A percentile compares a stretch with the other conserved stretches of the same genome.
phyloP scores from a whole-genome alignment of 1,284 basidiomycete genomes.

The Tilletia horrida region DNA sequence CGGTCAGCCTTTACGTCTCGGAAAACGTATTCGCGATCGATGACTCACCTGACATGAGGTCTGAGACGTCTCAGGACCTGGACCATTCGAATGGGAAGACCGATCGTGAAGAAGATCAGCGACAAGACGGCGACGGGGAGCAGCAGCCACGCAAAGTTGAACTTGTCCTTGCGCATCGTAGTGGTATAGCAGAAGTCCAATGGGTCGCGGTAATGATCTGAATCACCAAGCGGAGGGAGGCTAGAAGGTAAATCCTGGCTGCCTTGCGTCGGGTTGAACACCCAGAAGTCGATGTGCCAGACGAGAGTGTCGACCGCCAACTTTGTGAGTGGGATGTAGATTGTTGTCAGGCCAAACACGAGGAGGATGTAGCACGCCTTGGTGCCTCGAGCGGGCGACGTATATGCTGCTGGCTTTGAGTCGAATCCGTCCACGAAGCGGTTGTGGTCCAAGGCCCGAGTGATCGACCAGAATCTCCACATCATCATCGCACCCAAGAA shows the following conservation, averaged over 20 bases:
- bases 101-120: conserved; percentile 65
- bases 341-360: conserved; percentile 38
- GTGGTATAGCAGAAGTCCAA: conserved; percentile 70
- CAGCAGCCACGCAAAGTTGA: conserved; percentile 69
- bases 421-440: conserved; percentile 42
- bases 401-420: conserved; percentile 44
- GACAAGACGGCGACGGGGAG: conserved; percentile 64
- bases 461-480: conserved; percentile 40
- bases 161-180: conserved; percentile 66
- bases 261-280: conserved; percentile 65
- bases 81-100: conserved; percentile 67
- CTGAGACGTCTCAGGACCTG: conserved; percentile 11
- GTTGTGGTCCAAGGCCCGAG: conserved; percentile 41
- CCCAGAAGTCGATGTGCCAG: conserved; percentile 50
- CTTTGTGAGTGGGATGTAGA: conserved; percentile 50
- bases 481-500: conserved; percentile 31
- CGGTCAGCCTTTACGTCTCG: background rate
- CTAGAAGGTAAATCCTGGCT: conserved; percentile 53
- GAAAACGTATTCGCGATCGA: background rate
- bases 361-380: conserved; percentile 41
- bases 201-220: conserved; percentile 59
- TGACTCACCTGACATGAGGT: conserved; percentile 7
- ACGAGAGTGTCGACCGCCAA: conserved; percentile 44
- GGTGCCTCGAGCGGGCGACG: conserved; percentile 33
- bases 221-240: conserved; percentile 63